Percentiles rank a stretch among this genome's conserved stretches.
These are phyloP conservation scores for Trichomonascus vanleenenianus DNA, from an alignment of 805 yeast genomes.

Conservation along the genomic window DNA sequence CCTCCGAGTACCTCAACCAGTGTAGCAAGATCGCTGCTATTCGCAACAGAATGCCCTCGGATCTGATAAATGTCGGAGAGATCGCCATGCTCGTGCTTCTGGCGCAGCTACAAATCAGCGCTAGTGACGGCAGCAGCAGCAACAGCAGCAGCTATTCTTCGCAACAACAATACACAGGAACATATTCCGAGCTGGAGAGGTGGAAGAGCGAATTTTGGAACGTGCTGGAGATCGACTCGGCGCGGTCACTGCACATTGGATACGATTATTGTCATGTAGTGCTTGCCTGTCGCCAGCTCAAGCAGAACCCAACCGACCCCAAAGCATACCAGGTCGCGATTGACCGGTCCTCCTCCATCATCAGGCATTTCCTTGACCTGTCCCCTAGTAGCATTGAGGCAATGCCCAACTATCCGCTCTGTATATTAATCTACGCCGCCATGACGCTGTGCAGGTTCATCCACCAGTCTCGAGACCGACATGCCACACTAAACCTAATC, in stretches of 20 bases:
- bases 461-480: not conserved
- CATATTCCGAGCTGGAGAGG: not conserved
- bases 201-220: conserved; percentile 3
- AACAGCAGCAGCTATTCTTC: not conserved
- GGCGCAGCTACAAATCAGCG: conserved; percentile 1
- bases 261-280: conserved; percentile 7
- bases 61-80: conserved; percentile 7
- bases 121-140: not conserved
- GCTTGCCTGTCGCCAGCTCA: conserved; percentile 5
- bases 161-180: not conserved
- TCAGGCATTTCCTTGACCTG: conserved; percentile 37
- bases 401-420: conserved; percentile 44
- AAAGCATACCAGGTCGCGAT: conserved; percentile 34
- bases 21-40: conserved; percentile 23
- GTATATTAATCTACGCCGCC: conserved; percentile 49
- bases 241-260: conserved; percentile 4
- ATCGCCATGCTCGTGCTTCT: conserved; percentile 7
- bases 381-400: conserved; percentile 44
- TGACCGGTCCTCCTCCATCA: conserved; percentile 37
- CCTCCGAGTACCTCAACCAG: conserved; percentile 34
- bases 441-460: conserved; percentile 40
- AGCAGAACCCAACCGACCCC: not conserved
- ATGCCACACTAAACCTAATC: conserved; percentile 34
- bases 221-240: conserved; percentile 4
- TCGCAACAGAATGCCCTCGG: conserved; percentile 5